phyloP scores from a whole-genome alignment of 108 stramenopile genomes.

The Hondaea fermentalgiana region DNA sequence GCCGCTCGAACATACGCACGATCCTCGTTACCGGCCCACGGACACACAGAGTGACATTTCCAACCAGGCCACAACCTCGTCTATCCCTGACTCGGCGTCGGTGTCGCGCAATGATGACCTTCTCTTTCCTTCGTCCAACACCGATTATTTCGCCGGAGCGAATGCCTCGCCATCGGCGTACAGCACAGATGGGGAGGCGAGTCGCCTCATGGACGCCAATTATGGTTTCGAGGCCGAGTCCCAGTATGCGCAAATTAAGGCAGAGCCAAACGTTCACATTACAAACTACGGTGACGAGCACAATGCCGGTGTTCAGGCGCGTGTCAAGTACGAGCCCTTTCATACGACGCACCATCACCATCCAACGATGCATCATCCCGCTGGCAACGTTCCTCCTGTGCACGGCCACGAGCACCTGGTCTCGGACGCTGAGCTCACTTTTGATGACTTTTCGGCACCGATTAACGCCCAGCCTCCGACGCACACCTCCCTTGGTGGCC shows the following conservation, averaged over 20 bases:
- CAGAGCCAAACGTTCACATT: neutral
- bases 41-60: no score
- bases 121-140: neutral
- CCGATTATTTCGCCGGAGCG: neutral
- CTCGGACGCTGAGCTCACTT: neutral
- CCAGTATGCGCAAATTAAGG: neutral
- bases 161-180: neutral
- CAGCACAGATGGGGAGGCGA: neutral
- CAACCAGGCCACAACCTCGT: no score
- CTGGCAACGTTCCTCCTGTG: no score
- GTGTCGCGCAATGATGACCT: neutral
- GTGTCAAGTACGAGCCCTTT: neutral
- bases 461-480: no score
- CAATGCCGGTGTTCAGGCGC: neutral
- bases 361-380: neutral
- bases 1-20: no score
- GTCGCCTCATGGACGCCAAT: neutral
- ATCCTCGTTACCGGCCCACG: no score
- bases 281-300: neutral
- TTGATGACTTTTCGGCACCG: neutral
- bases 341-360: neutral
- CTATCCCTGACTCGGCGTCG: no score
- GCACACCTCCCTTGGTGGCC: no score
- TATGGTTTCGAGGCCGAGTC: neutral
- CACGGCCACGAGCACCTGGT: no score